Evolutionary conservation across 805 yeast genomes (phyloP), one percentile per base, ranked within the genome.

Genomic region (Myxozyma sirexii): DNA sequence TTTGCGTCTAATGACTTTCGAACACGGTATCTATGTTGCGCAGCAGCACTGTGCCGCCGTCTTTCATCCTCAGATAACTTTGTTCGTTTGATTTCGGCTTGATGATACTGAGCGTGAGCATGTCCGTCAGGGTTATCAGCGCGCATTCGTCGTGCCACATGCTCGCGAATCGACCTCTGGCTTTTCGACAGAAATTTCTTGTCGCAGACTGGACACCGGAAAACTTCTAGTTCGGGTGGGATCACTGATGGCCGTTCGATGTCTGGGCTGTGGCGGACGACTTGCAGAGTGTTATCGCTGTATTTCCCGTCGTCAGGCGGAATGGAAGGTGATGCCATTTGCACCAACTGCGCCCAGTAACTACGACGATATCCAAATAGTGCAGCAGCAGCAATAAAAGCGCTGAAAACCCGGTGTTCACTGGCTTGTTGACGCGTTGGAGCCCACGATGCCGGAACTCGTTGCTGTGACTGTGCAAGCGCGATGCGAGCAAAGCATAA

Each of bases 151-250:
- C 62, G 50, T 19, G 58, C 31, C 21, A 59, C 62, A 39, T 59
- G 62, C 39, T 59, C 62, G 13, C 62, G 58, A 24, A 59, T 49
- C 13, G 62, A 54, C 19, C 62, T 21, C 5, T 44, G 59, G 17
- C 51, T 43, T 37, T 57, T 57, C n/a, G 56, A 51, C n/a, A 59
- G 43, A 45, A 59, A 59, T 45, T 57, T 57, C 39, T 59, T 59
- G 23, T 55, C 62, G 48, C 62, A 59, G 21, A 59, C 62, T 5
- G 62, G 62, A 27, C 62, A 59, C 15, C 48, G 52, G 39, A 45
- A 59, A 10, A 57, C 61, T 13, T 46, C 57, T 13, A 57, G 51
- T 23, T 53, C 61, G 10, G 54, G 46, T 10, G 43, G 15, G 15
- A 17, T 35, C 15, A 35, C 8, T 6, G 46, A 23, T 24, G 53